Evolutionary conservation across 1,284 basidiomycete genomes (phyloP).

Genomic region (Rhodotorula sp.): DNA sequence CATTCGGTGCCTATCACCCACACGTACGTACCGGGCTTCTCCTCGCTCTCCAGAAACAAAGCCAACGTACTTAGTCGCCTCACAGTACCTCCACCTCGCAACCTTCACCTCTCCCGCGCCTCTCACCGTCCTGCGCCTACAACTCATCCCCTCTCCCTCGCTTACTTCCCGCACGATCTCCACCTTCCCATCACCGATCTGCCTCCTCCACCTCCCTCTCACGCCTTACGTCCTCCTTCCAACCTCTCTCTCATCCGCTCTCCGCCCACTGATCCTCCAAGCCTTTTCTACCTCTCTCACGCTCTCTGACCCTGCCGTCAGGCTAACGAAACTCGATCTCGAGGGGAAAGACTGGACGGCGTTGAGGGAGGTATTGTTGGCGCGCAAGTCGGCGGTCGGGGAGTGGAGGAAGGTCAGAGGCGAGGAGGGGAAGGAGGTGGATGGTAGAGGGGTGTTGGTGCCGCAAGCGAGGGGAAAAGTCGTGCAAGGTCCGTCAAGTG

Average conservation of each 20-base stretch:
- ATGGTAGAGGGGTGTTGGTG: slow-evolving; percentile 16
- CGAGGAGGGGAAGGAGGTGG: slow-evolving; percentile 1
- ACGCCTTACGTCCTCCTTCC: slow-evolving; percentile 24
- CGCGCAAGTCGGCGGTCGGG: not conserved
- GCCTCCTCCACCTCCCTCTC: slow-evolving; percentile 8
- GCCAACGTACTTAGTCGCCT: not conserved
- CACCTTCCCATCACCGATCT: not conserved
- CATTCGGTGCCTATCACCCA: not conserved
- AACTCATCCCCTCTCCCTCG: slow-evolving; percentile 1
- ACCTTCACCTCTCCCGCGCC: not conserved
- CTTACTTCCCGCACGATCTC: not conserved
- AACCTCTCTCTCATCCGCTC: slow-evolving; percentile 2
- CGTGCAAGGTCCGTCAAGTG: slow-evolving; percentile 1
- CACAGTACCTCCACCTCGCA: slow-evolving; percentile 16
- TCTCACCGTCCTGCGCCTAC: slow-evolving; percentile 12
- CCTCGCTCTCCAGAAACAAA: not conserved
- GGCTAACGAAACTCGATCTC: not conserved
- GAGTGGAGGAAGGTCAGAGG: not conserved
- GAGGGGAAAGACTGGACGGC: slow-evolving; percentile 3
- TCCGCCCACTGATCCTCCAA: slow-evolving; percentile 2
- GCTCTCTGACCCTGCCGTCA: not conserved
- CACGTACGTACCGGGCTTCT: not conserved
- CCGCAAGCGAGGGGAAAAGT: not conserved
- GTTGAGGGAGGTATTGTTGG: not conserved
- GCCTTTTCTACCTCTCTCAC: not conserved